These are phyloP conservation scores for Epichloe festucae DNA, from an alignment of 2,329 filamentous ascomycete species.

Conservation along the genomic window DNA sequence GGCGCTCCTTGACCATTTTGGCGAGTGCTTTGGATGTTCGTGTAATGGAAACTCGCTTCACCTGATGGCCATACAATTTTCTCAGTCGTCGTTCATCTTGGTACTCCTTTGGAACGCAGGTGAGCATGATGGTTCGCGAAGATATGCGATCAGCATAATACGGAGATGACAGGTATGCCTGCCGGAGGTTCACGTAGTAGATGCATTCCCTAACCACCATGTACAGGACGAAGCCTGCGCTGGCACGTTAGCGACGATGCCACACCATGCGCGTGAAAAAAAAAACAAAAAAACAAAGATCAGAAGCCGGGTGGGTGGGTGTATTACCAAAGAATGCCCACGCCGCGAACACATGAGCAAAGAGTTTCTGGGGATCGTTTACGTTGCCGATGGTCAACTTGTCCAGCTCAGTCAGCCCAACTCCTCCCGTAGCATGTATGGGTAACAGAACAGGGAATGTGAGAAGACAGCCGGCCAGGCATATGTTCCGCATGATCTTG, in stretches of 20 bases:
- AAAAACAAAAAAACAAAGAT: background rate
- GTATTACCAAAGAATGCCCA: slow-evolving; percentile 56
- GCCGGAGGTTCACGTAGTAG: slow-evolving; percentile 83
- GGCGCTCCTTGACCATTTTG: slow-evolving; percentile 68
- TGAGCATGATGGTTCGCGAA: slow-evolving; percentile 80
- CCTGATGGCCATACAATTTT: slow-evolving; percentile 68
- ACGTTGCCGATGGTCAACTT: slow-evolving; percentile 71
- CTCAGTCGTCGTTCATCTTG: slow-evolving; percentile 65
- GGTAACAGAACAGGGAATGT: slow-evolving; percentile 83
- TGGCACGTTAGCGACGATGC: background rate
- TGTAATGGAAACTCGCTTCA: slow-evolving; percentile 74
- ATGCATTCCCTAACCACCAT: slow-evolving; percentile 78
- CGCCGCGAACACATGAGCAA: slow-evolving; percentile 66
- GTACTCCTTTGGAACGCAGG: slow-evolving; percentile 68
- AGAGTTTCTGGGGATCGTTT: slow-evolving; percentile 47
- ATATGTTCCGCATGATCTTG: slow-evolving; percentile 62
- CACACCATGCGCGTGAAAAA: background rate
- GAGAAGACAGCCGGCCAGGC: slow-evolving; percentile 69
- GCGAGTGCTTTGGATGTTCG: slow-evolving; percentile 66
- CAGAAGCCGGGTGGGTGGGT: no score
- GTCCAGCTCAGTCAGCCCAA: slow-evolving; percentile 52
- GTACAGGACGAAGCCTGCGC: slow-evolving; percentile 71
- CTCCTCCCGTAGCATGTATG: slow-evolving; percentile 73
- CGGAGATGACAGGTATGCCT: slow-evolving; percentile 81
- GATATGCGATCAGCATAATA: slow-evolving; percentile 76